phyloP scores from a whole-genome alignment of 2,329 filamentous ascomycete genomes.

The Myrmaecium sp. region DNA sequence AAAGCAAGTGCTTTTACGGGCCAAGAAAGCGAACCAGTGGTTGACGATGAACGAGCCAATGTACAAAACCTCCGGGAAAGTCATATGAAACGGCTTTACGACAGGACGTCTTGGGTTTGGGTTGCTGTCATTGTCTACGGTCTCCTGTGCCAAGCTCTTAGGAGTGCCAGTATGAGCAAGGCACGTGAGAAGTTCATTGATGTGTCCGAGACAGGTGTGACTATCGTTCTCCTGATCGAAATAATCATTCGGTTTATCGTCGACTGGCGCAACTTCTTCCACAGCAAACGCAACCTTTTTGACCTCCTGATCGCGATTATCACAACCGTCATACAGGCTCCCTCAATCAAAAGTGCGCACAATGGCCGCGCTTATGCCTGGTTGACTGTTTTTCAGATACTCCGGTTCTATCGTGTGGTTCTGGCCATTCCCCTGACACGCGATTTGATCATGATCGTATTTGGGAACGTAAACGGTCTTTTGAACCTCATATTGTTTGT shows the following conservation, averaged over 20 bases:
- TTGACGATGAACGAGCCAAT: constrained; percentile 20
- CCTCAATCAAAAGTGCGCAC: constrained; percentile 51
- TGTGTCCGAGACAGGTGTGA: constrained; percentile 56
- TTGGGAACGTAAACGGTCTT: constrained; percentile 84
- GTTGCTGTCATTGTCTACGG: constrained; percentile 63
- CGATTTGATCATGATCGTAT: constrained; percentile 68
- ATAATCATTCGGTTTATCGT: constrained; percentile 62
- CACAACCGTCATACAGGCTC: constrained; percentile 73
- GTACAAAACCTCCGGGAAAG: constrained; percentile 24
- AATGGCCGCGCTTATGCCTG: constrained; percentile 57
- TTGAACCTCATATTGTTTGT: constrained; percentile 91
- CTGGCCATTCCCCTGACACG: constrained; percentile 75
- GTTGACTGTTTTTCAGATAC: constrained; percentile 82
- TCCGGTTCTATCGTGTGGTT: constrained; percentile 83
- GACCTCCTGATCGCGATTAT: constrained; percentile 67
- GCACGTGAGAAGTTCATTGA: constrained; percentile 47
- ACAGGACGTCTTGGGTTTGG: constrained; percentile 63
- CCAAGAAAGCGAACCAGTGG: constrained; percentile 40
- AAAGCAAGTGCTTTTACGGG: constrained; percentile 83
- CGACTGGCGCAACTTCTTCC: constrained; percentile 69
- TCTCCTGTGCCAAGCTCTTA: constrained; percentile 60
- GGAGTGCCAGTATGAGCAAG: constrained; percentile 58
- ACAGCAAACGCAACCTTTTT: constrained; percentile 55
- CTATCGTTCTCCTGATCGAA: constrained; percentile 61
- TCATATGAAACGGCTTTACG: constrained; percentile 52